Percentiles rank a stretch among this genome's conserved stretches.
Conservation (phyloP, 768 basidiomycete genomes). For the Hericium alpestre region DNA sequence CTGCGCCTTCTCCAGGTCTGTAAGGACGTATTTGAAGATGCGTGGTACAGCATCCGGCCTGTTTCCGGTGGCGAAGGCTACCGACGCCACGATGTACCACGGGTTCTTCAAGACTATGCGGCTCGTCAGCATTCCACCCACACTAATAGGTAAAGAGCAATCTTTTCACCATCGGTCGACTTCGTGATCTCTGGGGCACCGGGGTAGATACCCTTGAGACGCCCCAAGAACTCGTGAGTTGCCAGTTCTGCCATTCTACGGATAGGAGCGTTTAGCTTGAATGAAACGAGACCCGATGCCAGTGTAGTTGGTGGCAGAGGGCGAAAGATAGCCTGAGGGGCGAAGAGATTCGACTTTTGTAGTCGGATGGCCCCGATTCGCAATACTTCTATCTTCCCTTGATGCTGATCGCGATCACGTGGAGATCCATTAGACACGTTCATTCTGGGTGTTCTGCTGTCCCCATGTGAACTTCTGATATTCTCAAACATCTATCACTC, state of each 20-base stretch:
- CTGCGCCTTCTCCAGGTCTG: conserved; percentile 27
- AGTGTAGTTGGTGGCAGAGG: too few relatives aligned
- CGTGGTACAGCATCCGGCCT: conserved; percentile 44
- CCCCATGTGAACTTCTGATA: too few relatives aligned
- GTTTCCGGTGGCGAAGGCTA: conserved; percentile 50
- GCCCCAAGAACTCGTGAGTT: conserved; percentile 31
- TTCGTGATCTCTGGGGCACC: conserved; percentile 7
- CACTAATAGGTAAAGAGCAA: background rate
- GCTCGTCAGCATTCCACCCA: background rate
- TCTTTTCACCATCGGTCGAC: conserved; percentile 9
- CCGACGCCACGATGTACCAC: conserved; percentile 51
- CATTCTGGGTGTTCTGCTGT: too few relatives aligned
- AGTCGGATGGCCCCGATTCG: too few relatives aligned
- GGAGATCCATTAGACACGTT: too few relatives aligned
- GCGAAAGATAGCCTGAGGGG: too few relatives aligned
- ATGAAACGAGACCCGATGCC: too few relatives aligned
- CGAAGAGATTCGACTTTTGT: too few relatives aligned
- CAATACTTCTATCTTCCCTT: too few relatives aligned
- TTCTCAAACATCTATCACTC: too few relatives aligned
- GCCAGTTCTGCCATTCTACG: conserved; percentile 23
- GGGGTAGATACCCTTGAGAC: conserved; percentile 38
- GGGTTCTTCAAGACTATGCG: conserved; percentile 27
- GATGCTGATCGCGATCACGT: too few relatives aligned
- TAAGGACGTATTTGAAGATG: conserved; percentile 40
- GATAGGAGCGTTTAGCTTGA: background rate